A percentile compares a stretch with the other conserved stretches of the same genome.
Evolutionary conservation across 306 rosid genomes (phyloP).

Genomic region (Begonia loranthoides): DNA sequence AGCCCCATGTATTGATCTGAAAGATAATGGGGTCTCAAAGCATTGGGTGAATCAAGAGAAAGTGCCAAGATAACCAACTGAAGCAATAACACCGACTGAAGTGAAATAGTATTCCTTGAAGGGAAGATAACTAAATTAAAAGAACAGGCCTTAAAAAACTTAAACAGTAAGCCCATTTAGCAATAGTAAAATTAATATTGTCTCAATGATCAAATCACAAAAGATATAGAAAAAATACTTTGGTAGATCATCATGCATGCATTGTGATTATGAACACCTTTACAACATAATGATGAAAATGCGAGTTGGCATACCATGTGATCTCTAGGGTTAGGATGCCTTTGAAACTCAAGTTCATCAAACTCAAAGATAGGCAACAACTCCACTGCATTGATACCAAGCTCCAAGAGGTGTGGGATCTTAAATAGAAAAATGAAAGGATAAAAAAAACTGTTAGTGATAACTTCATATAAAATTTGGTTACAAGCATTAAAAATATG

Average conservation of each 20-base stretch:
- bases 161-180: no score
- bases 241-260: no score
- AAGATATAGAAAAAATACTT: no score
- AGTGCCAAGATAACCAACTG: no score
- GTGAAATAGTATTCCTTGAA: no score
- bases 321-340: conserved; percentile 82
- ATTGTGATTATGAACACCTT: neutral
- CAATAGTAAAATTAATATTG: no score
- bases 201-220: no score
- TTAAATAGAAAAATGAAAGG: conserved; percentile 11
- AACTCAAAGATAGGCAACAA: conserved; percentile 83
- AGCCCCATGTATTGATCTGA: conserved; percentile 97
- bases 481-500: neutral
- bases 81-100: no score
- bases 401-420: conserved; percentile 97
- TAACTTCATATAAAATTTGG: neutral
- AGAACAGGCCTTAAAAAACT: no score
- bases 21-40: conserved; percentile 12
- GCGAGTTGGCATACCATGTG: conserved; percentile 54
- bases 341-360: conserved; percentile 86
- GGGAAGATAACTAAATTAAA: no score
- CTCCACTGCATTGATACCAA: conserved; percentile 90
- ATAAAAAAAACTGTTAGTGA: neutral
- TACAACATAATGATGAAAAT: conserved; percentile 2
- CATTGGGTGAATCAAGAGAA: neutral